Evolutionary conservation across 345 rosid species (phyloP), one percentile per base, ranked within the genome.

Genomic region (Ceriops zippeliana): DNA sequence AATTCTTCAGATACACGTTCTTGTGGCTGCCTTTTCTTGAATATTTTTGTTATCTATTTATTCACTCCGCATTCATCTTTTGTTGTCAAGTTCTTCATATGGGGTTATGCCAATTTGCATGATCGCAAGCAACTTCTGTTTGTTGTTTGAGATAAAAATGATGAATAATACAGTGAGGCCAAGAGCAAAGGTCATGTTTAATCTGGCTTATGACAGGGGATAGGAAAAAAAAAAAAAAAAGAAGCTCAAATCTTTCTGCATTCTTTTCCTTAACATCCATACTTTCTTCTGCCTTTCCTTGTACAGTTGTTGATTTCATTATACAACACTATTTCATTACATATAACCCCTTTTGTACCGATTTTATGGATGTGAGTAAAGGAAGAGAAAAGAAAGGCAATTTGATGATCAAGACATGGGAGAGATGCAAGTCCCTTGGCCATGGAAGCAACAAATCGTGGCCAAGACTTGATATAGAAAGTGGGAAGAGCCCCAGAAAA

Each of bases 371-470:
- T 17, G 6, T 31, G 49, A 52, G 19, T 0, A 68, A 34, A 63
- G 75, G 22, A 59, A 78, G 82, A 57, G 71, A 11, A 63, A 83
- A 80, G 77, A 81, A 80, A 71, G 63, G 60, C 24, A 87, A 76
- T 51, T 72, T 85, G 58, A 66, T 92, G 8, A 13, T 19, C 57
- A 81, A 77, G 70, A 86, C 91, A 47, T 90, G 97, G 97, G 79
- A 83, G 65, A 76, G 85, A 51, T 74, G 92, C 81, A 78, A 75
- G 37, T 83, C 85, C 10, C 56, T 81, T 16, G 79, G 91, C 35
- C 58, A 68, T 0, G 65, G 62, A 6, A 59, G 57, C 60, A 84
- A 87, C 84, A 86, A 63, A 63, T 84, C 95, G n/a, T 85, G 89
- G 73, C 67, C 76, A 1, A 28, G 47, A 1, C 52, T 67, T 27